Evolutionary conservation across 306 rosid genomes (phyloP).

Genomic region (Inga oerstediana): DNA sequence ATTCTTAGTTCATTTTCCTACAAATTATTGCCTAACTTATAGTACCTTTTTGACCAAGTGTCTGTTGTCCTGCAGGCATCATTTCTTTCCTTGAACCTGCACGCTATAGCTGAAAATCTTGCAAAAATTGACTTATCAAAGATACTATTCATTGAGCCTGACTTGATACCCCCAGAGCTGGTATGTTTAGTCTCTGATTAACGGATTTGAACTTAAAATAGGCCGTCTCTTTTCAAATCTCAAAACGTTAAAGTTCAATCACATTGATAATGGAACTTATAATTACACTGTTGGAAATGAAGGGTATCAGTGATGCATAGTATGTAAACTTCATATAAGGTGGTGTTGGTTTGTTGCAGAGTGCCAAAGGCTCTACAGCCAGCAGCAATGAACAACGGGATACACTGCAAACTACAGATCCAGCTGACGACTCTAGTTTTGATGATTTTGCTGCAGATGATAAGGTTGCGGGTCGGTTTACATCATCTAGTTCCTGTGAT

Average conservation of each 20-base stretch:
- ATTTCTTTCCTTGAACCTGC: constrained; percentile 79
- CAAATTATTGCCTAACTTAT: constrained; percentile 16
- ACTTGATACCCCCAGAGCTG: constrained; percentile 68
- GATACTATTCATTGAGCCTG: constrained; percentile 81
- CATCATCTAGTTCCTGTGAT: constrained; percentile 37
- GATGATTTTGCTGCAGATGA: constrained; percentile 35
- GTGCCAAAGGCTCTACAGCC: constrained; percentile 35
- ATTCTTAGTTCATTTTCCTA: constrained; percentile 1
- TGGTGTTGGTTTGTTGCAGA: constrained; percentile 41
- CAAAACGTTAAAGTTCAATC: not conserved
- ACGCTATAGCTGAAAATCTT: constrained; percentile 69
- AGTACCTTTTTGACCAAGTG: constrained; percentile 22
- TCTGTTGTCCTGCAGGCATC: constrained; percentile 58
- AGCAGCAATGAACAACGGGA: constrained; percentile 27
- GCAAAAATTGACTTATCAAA: constrained; percentile 62
- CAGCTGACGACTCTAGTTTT: constrained; percentile 38
- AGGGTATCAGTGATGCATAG: not conserved
- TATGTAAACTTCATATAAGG: constrained; percentile 15
- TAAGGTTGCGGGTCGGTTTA: constrained; percentile 27
- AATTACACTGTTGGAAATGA: not conserved
- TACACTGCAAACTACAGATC: constrained; percentile 24
- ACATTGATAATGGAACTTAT: not conserved
- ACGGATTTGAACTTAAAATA: constrained; percentile 13
- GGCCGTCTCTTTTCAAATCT: constrained; percentile 20
- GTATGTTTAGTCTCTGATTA: constrained; percentile 51